Evolutionary conservation across 495 filamentous ascomycete genomes (phyloP), one percentile per base, ranked within the genome.

Genomic region (Penicillium cosmopolitanum): DNA sequence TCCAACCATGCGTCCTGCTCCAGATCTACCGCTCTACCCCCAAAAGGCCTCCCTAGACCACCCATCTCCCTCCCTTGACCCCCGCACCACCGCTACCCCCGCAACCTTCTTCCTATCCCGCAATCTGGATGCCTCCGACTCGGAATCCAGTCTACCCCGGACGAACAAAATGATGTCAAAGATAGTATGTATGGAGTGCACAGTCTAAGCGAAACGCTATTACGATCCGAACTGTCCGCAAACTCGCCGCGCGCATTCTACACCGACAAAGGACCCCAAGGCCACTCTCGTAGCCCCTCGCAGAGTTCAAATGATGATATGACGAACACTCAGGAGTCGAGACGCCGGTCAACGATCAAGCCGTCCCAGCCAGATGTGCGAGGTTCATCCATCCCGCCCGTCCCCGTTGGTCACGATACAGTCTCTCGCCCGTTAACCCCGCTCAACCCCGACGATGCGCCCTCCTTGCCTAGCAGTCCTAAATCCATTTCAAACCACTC

Each of bases 151-250:
- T 50, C 34, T 63, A 56, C 61, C 51, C 54, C 64, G 51, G 68
- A 73, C 46, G 65, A 58, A 18, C 44, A 51, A 10, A 67, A 58
- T 8, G 58, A 57, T 31, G 51, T 50, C 21, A 69, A 68, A 57
- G 73, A 80, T 55, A 85, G 77, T 62, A 80, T 76, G 53, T 89
- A 82, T 63, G 87, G 88, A 5, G 84, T 91, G 8, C 80, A 86
- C 63, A 89, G 86, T 59, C 71, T 90, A 13, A 80, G 82, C 50
- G 85, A 85, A 23, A 83, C 82, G 11, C 73, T 84, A 28, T 73
- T 74, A 25, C 63, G 60, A 4, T 59, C 67, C 9, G 58, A 52
- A 15, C 16, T 70, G 21, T 33, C 56, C n/a, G 57, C 43, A 16
- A 63, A 60, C 28, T 59, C 52, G 7, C 51, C 55, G 25, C 51